These are phyloP conservation scores for Leishmania gerbilli DNA, from an alignment of 208 protist genomes.

Conservation along the genomic window DNA sequence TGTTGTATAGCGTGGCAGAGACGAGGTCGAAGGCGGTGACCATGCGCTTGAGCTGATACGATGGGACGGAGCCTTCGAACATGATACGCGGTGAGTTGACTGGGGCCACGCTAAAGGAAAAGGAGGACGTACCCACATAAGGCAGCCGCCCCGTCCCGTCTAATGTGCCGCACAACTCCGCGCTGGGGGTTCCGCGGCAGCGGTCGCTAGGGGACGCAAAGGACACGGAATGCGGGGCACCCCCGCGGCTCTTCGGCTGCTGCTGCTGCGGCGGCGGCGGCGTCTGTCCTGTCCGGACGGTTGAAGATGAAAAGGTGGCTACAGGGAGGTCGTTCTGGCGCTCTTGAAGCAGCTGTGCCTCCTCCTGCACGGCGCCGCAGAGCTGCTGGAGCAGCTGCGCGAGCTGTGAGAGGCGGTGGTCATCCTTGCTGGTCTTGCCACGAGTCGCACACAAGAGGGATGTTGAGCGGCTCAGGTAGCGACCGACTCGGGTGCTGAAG, in stretches of 20 bases:
- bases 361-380: slow-evolving; percentile 71
- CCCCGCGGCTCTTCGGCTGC: not conserved
- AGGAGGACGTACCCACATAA: not conserved
- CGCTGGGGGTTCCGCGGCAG: not conserved
- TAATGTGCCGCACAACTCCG: slow-evolving; percentile 7
- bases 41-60: slow-evolving; percentile 68
- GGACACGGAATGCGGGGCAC: not conserved
- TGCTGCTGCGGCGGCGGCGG: not conserved
- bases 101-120: not conserved
- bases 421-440: slow-evolving; percentile 44
- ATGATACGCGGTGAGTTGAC: slow-evolving; percentile 23
- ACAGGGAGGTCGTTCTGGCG: slow-evolving; percentile 14
- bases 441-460: slow-evolving; percentile 43
- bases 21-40: slow-evolving; percentile 75
- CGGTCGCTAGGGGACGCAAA: not conserved
- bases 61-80: slow-evolving; percentile 67
- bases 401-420: slow-evolving; percentile 49
- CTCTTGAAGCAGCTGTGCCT: slow-evolving; percentile 49
- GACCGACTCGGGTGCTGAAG: slow-evolving; percentile 76
- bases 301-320: slow-evolving; percentile 1
- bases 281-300: not conserved
- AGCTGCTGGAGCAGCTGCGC: slow-evolving; percentile 58
- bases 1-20: slow-evolving; percentile 75
- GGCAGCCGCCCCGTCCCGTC: slow-evolving; percentile 7
- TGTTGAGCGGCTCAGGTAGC: slow-evolving; percentile 50